Conservation (phyloP, 306 rosid species). For the Ormosia emarginata region DNA sequence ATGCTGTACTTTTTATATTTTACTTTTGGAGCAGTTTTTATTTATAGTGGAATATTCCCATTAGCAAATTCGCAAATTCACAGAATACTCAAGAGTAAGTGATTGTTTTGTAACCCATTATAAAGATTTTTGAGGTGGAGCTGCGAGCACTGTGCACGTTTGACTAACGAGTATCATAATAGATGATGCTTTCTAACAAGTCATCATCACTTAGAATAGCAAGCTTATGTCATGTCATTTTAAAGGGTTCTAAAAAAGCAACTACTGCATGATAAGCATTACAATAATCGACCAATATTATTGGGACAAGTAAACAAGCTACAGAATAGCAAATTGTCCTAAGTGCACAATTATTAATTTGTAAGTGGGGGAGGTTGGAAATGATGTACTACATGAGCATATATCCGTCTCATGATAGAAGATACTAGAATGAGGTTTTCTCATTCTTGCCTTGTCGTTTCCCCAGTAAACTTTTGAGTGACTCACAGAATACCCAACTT, state of each 20-base stretch:
- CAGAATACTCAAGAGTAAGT: neutral
- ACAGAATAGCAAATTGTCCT: neutral
- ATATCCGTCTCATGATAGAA: neutral
- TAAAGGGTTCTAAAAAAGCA: neutral
- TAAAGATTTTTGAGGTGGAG: neutral
- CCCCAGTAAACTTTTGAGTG: neutral
- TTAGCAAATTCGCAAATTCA: neutral
- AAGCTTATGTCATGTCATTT: conserved; percentile 10
- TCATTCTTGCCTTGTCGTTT: conserved; percentile 5
- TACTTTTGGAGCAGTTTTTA: neutral
- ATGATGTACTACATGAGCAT: neutral
- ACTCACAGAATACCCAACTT: neutral
- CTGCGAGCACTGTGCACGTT: neutral
- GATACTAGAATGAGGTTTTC: neutral
- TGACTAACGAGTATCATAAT: neutral
- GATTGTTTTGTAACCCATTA: neutral
- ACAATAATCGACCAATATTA: neutral
- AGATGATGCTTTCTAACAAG: neutral
- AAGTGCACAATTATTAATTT: neutral
- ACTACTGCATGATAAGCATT: neutral
- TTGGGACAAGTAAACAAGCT: neutral
- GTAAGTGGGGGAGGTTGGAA: neutral
- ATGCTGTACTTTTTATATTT: neutral
- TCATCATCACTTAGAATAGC: neutral
- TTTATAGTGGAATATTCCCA: neutral